A percentile compares a stretch with the other conserved stretches of the same genome.
Evolutionary conservation across 1,284 basidiomycete species (phyloP).

Genomic region (Stereum hirsutum): DNA sequence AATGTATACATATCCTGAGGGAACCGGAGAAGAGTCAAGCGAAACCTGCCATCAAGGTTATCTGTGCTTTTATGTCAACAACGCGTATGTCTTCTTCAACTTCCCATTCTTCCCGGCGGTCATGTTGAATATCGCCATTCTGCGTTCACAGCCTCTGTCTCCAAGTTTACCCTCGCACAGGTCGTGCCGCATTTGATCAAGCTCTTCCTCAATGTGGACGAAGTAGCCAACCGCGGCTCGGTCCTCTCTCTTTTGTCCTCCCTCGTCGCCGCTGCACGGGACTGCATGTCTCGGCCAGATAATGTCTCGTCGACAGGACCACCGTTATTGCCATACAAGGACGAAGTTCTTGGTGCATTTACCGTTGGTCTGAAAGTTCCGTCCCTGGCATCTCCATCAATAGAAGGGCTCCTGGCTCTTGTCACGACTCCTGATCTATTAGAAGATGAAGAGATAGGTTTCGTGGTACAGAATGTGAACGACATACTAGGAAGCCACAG

Average conservation of each 20-base stretch:
- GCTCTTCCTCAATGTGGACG: conserved; percentile 72
- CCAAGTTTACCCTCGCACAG: conserved; percentile 57
- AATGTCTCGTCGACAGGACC: conserved; percentile 18
- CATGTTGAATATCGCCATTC: conserved; percentile 6
- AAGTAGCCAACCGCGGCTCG: conserved; percentile 66
- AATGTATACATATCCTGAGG: conserved; percentile 70
- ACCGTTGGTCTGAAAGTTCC: conserved; percentile 52
- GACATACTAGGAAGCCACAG: conserved; percentile 54
- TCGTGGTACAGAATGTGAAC: conserved; percentile 71
- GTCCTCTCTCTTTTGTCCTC: conserved; percentile 56
- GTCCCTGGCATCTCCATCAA: conserved; percentile 46
- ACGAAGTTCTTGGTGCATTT: conserved; percentile 63
- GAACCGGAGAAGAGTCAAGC: conserved; percentile 92
- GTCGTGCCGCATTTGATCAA: conserved; percentile 66
- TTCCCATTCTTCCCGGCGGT: conserved; percentile 3
- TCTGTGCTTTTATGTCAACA: conserved; percentile 68
- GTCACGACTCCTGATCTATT: conserved; percentile 59
- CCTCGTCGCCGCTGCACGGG: conserved; percentile 43
- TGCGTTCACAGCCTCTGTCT: conserved; percentile 49
- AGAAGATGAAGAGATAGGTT: conserved; percentile 66
- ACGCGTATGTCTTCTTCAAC: conserved; percentile 48
- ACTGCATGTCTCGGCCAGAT: conserved; percentile 24
- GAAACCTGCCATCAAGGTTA: conserved; percentile 72
- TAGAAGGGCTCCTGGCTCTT: conserved; percentile 55
- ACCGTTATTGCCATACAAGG: conserved; percentile 62